A percentile compares a stretch with the other conserved stretches of the same genome.
Conservation (phyloP, 257 asterid genomes). For the Anisodus tanguticus region DNA sequence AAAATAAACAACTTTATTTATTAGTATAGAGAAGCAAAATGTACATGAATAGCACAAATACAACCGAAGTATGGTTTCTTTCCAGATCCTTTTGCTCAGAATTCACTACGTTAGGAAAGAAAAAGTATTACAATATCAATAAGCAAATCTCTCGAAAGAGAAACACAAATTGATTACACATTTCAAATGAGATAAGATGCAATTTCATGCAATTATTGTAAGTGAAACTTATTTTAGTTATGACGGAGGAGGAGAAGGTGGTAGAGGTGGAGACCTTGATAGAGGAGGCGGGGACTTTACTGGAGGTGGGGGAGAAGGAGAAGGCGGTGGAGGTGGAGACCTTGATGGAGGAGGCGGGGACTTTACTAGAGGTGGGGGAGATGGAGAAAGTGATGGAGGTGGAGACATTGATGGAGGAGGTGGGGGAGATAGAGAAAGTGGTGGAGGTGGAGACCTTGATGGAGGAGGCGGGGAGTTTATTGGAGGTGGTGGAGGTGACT, state of each 20-base stretch:
- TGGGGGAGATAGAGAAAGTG: too few relatives aligned
- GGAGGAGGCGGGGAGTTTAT: too few relatives aligned
- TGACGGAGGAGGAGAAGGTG: not conserved
- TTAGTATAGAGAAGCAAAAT: not conserved
- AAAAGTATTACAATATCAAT: not conserved
- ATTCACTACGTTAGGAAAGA: not conserved
- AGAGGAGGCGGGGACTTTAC: too few relatives aligned
- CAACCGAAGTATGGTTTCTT: not conserved
- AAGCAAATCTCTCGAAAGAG: not conserved
- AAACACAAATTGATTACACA: not conserved
- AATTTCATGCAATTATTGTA: not conserved
- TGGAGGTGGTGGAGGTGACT: too few relatives aligned
- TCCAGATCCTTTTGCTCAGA: not conserved
- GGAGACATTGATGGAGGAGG: too few relatives aligned
- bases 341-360: too few relatives aligned
- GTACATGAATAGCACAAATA: not conserved
- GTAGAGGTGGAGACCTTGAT: too few relatives aligned
- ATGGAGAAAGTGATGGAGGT: too few relatives aligned
- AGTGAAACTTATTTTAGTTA: not conserved
- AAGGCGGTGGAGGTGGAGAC: too few relatives aligned
- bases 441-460: too few relatives aligned
- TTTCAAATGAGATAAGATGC: not conserved
- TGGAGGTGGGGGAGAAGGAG: too few relatives aligned
- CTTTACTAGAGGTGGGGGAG: too few relatives aligned
- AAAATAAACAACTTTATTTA: not conserved